phyloP scores from a whole-genome alignment of 176 grass and related monocot genomes.

The Oryza coarctata region DNA sequence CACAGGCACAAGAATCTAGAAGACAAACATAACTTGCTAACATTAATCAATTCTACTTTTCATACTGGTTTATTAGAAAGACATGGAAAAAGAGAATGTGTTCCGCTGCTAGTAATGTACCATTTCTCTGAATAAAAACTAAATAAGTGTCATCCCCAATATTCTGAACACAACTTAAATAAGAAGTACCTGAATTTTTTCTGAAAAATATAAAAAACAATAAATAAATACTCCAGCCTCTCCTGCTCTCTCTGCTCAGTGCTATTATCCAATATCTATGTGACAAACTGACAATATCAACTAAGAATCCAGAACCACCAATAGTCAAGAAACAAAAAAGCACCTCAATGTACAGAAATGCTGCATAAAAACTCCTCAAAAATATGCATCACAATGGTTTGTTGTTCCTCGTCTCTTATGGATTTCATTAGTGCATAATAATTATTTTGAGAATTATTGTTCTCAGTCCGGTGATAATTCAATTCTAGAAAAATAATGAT shows the following conservation, averaged over 20 bases:
- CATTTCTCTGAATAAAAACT: neutral
- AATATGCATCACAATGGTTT: neutral
- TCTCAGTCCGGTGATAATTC: neutral
- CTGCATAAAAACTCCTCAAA: neutral
- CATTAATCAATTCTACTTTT: too few relatives aligned
- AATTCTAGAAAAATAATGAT: neutral
- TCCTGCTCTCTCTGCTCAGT: neutral
- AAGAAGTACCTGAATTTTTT: neutral
- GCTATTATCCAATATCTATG: too few relatives aligned
- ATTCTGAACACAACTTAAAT: neutral
- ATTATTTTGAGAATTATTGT: neutral
- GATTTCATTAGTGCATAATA: neutral
- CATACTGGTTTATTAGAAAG: neutral
- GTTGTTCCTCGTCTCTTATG: neutral
- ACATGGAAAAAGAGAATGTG: neutral
- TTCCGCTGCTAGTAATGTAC: neutral
- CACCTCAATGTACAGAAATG: neutral
- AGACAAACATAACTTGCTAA: too few relatives aligned
- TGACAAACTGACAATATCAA: neutral
- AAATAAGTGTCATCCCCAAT: neutral
- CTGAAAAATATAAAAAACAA: neutral
- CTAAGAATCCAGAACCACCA: neutral
- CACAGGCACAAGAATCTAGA: too few relatives aligned
- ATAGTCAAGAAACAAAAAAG: neutral
- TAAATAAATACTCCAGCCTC: neutral